Base-by-base conservation (phyloP, 441 rosid genomes). In the Pelargonium hybrid region DNA sequence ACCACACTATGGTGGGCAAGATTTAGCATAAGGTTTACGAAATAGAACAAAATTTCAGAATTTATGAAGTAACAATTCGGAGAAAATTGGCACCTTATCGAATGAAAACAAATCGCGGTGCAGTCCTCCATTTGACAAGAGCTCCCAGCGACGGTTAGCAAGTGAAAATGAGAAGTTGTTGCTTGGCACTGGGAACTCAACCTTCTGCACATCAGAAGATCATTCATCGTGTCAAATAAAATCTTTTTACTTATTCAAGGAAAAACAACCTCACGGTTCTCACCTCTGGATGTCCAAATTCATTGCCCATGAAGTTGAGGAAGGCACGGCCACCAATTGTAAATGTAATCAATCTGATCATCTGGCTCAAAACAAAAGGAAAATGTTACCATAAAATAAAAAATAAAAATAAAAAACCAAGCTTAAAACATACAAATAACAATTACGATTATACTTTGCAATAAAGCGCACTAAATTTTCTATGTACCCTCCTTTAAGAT, bases 261-360 rank as follows among this genome's bases (percentile, higher is more conserved):
- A 45, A 71, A 34, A 75, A 54, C 65, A 77, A 77, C 64, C 13
- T 59, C 18, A 21, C n/a, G 14, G 31, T 21, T 54, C 80, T 62
- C 76, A 91, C 98, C 86, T 82, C 80, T 34, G 98, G 96, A 84
- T 93, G 98, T 79, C 93, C 98, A 84, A 93, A 93, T 84, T 93
- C 98, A 71, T 93, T 91, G 75, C 98, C 98, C 91, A 91, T 91
- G 84, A 93, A 93, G 79, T 87, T 93, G 73, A 93, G 97, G 84
- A 87, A 93, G 77, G 93, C 96, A 77, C 29, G 82, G 66, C 95
- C 98, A 70, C 97, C 87, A 48, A 90, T 79, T 34, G 98, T 80
- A 77, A 87, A 93, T 56, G 96, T 88, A 69, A 93, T 84, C 84
- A 93, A 78, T 85, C 87, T 88, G 73, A 87, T 90, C 97, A 93